Evolutionary conservation across 1,139 yeast species (phyloP), one percentile per base, ranked within the genome.

Genomic region (Diutina siamensis): DNA sequence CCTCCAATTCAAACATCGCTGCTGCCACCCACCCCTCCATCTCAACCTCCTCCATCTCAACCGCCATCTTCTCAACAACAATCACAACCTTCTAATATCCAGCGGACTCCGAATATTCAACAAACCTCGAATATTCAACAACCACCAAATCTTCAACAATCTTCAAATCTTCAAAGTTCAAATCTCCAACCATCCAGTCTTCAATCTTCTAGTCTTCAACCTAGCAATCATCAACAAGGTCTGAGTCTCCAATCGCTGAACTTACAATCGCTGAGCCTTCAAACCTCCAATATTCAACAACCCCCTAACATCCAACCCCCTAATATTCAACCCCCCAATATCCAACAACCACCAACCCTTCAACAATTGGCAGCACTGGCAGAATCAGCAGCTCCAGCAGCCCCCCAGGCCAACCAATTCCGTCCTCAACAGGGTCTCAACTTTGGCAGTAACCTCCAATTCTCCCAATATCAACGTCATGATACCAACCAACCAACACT

Each of bases 341-440:
- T 5, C 12, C 18, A 31, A n/a, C 34, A 4, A n/a, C 34, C 13
- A n/a, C 12, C 34, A 31, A 7, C 15, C 12, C 34, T 7, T 12
- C 34, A 31, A n/a, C 15, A 10, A 31, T 4, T 13, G 4, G 13
- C 5, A 31, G 15, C 13, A 31, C 34, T 31, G 34, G 15, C 34
- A 4, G 34, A 31, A n/a, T 13, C 12, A 13, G 28, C 40, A 13
- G 9, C 27, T 4, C 18, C 27, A 3, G 28, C 40, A 13, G 27
- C 18, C 5, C 7, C 20, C 8, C 42, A 25, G 8, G n/a, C 31
- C n/a, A 38, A 25, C 17, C 42, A 38, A 12, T 38, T 38, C 31
- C 25, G 42, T n/a, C 42, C 42, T 15, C 32, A 22, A 17, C 42
- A 38, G 22, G 42, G 42, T 7, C 42, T 38, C 13, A 25, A 22